Base-by-base conservation (phyloP, 805 yeast species). In the Starmerella vitae region DNA sequence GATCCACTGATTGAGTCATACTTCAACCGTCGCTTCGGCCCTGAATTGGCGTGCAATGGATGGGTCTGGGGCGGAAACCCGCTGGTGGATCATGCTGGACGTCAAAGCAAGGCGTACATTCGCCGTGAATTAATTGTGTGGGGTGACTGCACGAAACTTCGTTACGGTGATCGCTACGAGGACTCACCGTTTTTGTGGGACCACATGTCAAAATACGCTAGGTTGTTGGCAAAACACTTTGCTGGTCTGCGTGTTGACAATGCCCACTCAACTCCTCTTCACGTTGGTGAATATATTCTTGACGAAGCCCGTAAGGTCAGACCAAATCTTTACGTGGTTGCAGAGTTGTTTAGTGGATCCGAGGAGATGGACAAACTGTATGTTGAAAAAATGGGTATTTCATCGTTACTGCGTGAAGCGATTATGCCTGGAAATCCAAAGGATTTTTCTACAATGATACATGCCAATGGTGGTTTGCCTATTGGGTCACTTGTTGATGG, bases 61-160 rank as follows among this genome's bases (percentile, higher is more conserved):
- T 88, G 97, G 96, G 84, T 91, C 41, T 88, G 98, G 98, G 86
- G 83, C 38, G 96, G 94, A 9, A 77, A 88, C 49, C 96, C 97
- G 2, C 61, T 86, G 41, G 78, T 83, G 3, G 97, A 88, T 61
- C 88, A 88, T 68, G 98, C 97, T 0, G 79, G 94, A 0, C 59
- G 68, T 21, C 51, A 75, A 39, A 74, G 93, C 4, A 78, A 73
- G 53, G 86, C 93, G 3, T 88, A 91, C 55, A 61, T 88, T 36
- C 68, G 93, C 38, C 72, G 98, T 55, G 95, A 88, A 58, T 94
- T 88, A 10, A 85, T 88, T 49, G 82, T 88, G 20, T 88, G 98
- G 98, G 91, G 94, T 3, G 98, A 88, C 56, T 88, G 98, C 65
- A 86, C 88, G 40, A 88, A 88, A 57, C 65, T 88, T 47, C 70